Percentiles rank a stretch among this genome's conserved stretches.
Evolutionary conservation across 108 stramenopile species (phyloP).

Genomic region (Parietichytrium sp.): DNA sequence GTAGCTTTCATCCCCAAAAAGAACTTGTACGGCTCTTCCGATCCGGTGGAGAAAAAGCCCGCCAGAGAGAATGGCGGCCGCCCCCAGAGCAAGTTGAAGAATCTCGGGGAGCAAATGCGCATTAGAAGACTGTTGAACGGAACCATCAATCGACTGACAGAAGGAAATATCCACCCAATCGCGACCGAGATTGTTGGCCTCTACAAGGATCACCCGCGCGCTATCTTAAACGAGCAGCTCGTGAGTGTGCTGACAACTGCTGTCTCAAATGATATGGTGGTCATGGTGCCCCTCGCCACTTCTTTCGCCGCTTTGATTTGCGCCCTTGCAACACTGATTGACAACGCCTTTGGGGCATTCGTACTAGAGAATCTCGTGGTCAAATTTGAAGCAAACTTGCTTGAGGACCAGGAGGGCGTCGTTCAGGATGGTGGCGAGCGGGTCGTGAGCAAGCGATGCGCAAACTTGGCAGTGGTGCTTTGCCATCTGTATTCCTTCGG

Average conservation of each 20-base stretch:
- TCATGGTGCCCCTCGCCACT: constrained; percentile 14
- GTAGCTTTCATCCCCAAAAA: constrained; percentile 6
- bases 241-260: not conserved
- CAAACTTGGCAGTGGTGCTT: constrained; percentile 2
- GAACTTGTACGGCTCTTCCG: not conserved
- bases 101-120: not conserved
- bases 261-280: not conserved
- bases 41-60: not conserved
- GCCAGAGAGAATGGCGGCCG: not conserved
- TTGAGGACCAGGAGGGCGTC: not conserved
- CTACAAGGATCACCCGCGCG: constrained; percentile 22
- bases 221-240: not conserved
- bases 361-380: constrained; percentile 1
- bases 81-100: constrained; percentile 9
- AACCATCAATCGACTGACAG: not conserved
- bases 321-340: not conserved
- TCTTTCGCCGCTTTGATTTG: not conserved
- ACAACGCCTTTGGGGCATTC: not conserved
- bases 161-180: constrained; percentile 17
- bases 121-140: not conserved
- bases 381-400: not conserved
- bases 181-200: constrained; percentile 15
- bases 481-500: constrained; percentile 7
- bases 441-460: not conserved
- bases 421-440: not conserved